Percentiles rank a stretch among this genome's conserved stretches.
Conservation (phyloP, 306 rosid genomes). For the Sesbania bispinosa region DNA sequence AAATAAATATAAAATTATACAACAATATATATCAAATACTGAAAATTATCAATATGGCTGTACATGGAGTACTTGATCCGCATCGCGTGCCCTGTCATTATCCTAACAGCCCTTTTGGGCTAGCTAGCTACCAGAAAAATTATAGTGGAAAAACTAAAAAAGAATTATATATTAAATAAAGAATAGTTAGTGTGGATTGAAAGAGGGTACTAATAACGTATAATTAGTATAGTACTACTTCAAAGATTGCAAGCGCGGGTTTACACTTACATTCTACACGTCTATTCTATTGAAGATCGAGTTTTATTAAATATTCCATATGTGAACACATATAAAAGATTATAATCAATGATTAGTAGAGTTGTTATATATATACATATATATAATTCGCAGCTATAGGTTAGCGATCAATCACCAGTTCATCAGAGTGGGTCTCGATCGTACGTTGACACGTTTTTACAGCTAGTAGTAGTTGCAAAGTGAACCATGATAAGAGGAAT, state of each 20-base stretch:
- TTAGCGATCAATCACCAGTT: too few relatives aligned
- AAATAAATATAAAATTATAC: too few relatives aligned
- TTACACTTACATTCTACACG: not conserved
- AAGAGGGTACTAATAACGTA: not conserved
- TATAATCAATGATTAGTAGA: conserved; percentile 1
- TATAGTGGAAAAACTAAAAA: not conserved
- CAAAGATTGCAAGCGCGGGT: conserved; percentile 3
- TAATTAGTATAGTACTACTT: not conserved
- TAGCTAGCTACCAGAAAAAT: conserved; percentile 5
- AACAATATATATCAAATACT: too few relatives aligned
- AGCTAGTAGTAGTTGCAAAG: too few relatives aligned
- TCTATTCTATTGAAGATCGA: not conserved
- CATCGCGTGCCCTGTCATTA: not conserved
- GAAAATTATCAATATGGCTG: not conserved
- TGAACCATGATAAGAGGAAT: too few relatives aligned
- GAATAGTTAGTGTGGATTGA: too few relatives aligned
- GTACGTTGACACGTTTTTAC: too few relatives aligned
- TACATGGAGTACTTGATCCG: conserved; percentile 12
- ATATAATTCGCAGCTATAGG: too few relatives aligned
- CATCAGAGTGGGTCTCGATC: too few relatives aligned
- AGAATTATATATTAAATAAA: not conserved
- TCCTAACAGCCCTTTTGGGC: conserved; percentile 19
- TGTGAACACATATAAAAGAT: not conserved
- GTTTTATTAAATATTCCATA: too few relatives aligned
- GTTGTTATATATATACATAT: too few relatives aligned